Evolutionary conservation across 2,329 filamentous ascomycete genomes (phyloP).

Genomic region (Aschersonia sp.): DNA sequence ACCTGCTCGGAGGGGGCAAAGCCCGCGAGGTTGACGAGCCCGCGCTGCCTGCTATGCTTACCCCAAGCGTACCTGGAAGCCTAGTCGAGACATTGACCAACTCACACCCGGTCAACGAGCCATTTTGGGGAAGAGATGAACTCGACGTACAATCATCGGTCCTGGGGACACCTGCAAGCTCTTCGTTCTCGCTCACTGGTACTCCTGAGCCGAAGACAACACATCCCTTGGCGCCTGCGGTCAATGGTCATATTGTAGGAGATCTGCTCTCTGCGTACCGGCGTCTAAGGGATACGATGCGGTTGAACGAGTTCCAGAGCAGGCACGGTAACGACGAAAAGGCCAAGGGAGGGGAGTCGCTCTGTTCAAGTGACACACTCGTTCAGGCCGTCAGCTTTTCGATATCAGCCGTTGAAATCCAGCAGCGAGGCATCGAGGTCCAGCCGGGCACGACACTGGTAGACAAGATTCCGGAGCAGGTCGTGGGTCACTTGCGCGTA

Average conservation of each 20-base stretch:
- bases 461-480: conserved; percentile 71
- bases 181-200: conserved; percentile 22
- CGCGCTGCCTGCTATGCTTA: conserved; percentile 14
- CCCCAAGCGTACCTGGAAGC: conserved; percentile 23
- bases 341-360: conserved; percentile 23
- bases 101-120: conserved; percentile 19
- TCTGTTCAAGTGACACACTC: conserved; percentile 43
- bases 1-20: conserved; percentile 25
- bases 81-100: conserved; percentile 22
- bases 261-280: conserved; percentile 48
- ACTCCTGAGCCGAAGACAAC: conserved; percentile 10
- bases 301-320: conserved; percentile 35
- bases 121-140: conserved; percentile 27
- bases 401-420: conserved; percentile 79
- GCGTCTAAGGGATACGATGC: conserved; percentile 43
- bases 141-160: conserved; percentile 14
- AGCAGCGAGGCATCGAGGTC: conserved; percentile 71
- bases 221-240: conserved; percentile 1
- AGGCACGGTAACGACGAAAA: conserved; percentile 17
- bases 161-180: conserved; percentile 25
- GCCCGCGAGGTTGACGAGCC: conserved; percentile 18
- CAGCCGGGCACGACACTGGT: conserved; percentile 61
- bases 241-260: conserved; percentile 19
- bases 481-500: conserved; percentile 74
- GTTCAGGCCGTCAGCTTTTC: conserved; percentile 63